Percentiles rank a stretch among this genome's conserved stretches.
These are phyloP conservation scores for Plasmodium falciparum DNA, from an alignment of 169 alveolate genomes.

Conservation along the genomic window DNA sequence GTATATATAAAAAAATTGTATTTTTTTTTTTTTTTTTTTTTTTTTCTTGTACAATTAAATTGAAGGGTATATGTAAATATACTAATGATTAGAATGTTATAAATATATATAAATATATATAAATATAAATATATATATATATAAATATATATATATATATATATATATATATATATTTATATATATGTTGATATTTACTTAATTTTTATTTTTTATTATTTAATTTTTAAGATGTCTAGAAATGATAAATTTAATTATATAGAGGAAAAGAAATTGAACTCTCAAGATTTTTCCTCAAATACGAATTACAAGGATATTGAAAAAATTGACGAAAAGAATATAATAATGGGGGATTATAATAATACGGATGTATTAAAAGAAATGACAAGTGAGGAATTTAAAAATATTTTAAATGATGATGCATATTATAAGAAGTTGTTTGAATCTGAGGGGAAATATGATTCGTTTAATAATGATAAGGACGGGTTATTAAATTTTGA, in stretches of 20 bases:
- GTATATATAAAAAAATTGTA: too few relatives aligned
- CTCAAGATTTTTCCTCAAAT: too few relatives aligned
- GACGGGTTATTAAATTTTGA: neutral
- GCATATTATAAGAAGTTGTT: constrained; percentile 1
- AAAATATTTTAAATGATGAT: constrained; percentile 29
- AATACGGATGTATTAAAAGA: constrained; percentile 27
- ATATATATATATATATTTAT: neutral
- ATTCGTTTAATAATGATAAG: neutral
- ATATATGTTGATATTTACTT: neutral
- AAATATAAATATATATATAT: neutral
- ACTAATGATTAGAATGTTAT: neutral
- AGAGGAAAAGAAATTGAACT: too few relatives aligned
- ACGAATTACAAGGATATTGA: neutral
- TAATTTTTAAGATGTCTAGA: too few relatives aligned
- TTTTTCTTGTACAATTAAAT: too few relatives aligned
- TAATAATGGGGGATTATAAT: neutral
- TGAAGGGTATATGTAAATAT: too few relatives aligned
- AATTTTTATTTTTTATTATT: too few relatives aligned
- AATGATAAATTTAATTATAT: too few relatives aligned
- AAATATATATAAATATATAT: neutral
- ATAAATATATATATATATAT: neutral
- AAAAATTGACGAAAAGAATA: neutral
- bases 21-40: too few relatives aligned
- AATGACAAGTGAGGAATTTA: constrained; percentile 54
- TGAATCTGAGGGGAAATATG: neutral